Percentiles rank a stretch among this genome's conserved stretches.
Conservation (phyloP, 2,329 filamentous ascomycete genomes). For the Fusarium oligoseptatum region DNA sequence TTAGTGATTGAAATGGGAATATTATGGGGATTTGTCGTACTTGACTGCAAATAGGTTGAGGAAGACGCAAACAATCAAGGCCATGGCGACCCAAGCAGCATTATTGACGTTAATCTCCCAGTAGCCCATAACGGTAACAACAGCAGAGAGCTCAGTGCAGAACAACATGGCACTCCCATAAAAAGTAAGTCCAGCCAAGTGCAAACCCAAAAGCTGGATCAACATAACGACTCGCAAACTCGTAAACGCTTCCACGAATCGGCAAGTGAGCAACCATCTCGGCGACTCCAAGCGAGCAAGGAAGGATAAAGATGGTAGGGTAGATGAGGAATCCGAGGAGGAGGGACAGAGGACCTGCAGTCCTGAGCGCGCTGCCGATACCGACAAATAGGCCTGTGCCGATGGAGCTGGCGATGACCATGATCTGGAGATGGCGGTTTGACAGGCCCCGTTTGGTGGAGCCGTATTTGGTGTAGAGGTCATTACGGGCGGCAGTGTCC, state of each 20-base stretch:
- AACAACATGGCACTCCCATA: not conserved
- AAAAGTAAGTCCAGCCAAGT: not conserved
- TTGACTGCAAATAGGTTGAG: not conserved
- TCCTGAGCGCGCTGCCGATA: not conserved
- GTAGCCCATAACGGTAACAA: not conserved
- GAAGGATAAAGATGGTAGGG: not conserved
- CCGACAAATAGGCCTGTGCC: conserved; percentile 44
- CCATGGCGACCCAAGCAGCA: not conserved
- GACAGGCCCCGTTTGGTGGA: conserved; percentile 43
- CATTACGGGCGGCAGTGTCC: not conserved
- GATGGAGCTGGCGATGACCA: conserved; percentile 60
- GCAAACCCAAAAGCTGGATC: not conserved
- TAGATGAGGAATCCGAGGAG: not conserved
- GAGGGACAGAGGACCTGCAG: not conserved
- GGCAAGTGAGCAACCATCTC: not conserved
- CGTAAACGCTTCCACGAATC: not conserved
- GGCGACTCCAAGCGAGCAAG: not conserved
- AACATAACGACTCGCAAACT: not conserved
- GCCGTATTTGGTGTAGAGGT: not conserved
- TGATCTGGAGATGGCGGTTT: conserved; percentile 59
- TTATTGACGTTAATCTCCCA: not conserved
- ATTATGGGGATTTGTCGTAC: not conserved
- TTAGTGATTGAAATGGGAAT: not conserved
- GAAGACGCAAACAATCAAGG: not conserved
- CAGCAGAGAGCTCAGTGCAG: not conserved